Conservation (phyloP, 164 flowering plant species). For the Dillenia turbinata region DNA sequence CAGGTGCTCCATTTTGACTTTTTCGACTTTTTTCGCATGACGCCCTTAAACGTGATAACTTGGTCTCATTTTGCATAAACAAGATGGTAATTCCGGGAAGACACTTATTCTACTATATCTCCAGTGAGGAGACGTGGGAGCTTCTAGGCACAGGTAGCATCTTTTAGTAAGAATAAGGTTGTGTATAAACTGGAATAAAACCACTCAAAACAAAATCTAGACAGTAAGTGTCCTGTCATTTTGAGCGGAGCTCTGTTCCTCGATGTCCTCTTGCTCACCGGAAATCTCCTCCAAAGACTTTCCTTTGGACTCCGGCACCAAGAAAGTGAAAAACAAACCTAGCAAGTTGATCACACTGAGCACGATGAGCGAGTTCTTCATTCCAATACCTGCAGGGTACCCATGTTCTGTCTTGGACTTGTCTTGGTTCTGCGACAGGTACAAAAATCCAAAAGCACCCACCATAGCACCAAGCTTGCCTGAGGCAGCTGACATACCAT, state of each 20-base stretch:
- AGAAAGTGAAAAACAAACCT: slow-evolving; percentile 47
- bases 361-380: slow-evolving; percentile 47
- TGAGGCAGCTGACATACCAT: slow-evolving; percentile 70
- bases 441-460: slow-evolving; percentile 73
- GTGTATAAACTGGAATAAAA: too few species aligned
- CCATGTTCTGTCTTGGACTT: slow-evolving; percentile 50
- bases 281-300: slow-evolving; percentile 63
- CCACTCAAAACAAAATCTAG: neutral
- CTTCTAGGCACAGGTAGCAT: too few species aligned
- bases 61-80: too few species aligned
- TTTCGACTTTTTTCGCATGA: too few species aligned
- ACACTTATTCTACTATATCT: too few species aligned
- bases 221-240: slow-evolving; percentile 3
- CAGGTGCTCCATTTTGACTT: too few species aligned
- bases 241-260: neutral
- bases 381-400: slow-evolving; percentile 70
- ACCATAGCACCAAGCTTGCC: slow-evolving; percentile 70
- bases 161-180: too few species aligned
- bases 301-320: slow-evolving; percentile 68
- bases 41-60: too few species aligned
- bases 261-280: slow-evolving; percentile 29
- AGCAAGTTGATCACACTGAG: slow-evolving; percentile 45
- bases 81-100: too few species aligned
- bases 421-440: slow-evolving; percentile 54
- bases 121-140: too few species aligned